Evolutionary conservation across 371 early-diverging fungal genomes (phyloP).

Genomic region (Mortierella sp.): DNA sequence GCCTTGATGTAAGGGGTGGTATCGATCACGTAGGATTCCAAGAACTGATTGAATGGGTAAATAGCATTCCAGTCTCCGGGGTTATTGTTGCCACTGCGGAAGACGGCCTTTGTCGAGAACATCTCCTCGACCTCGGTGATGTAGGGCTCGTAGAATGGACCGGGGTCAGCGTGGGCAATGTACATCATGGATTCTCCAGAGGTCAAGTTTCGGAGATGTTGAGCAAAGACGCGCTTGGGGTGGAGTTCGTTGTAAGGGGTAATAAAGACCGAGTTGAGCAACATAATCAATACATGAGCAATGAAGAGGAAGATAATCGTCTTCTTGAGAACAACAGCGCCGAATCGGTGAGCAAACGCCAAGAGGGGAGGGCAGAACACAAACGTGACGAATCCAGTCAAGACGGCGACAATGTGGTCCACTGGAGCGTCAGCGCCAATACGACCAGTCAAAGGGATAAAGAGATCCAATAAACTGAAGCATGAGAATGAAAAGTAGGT

Average conservation of each 20-base stretch:
- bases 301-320: slow-evolving; percentile 56
- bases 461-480: slow-evolving; percentile 70
- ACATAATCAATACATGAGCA: slow-evolving; percentile 58
- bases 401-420: slow-evolving; percentile 73
- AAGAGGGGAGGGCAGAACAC: slow-evolving; percentile 64
- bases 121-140: slow-evolving; percentile 60
- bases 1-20: slow-evolving; percentile 63
- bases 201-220: slow-evolving; percentile 74
- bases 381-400: slow-evolving; percentile 69
- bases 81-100: slow-evolving; percentile 51
- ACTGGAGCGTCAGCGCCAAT: slow-evolving; percentile 79
- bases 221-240: slow-evolving; percentile 75
- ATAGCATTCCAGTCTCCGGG: slow-evolving; percentile 74
- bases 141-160: slow-evolving; percentile 65
- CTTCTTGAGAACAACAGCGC: slow-evolving; percentile 56
- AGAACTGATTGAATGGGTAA: slow-evolving; percentile 78
- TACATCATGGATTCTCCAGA: slow-evolving; percentile 70
- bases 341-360: slow-evolving; percentile 72
- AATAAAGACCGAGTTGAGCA: slow-evolving; percentile 58
- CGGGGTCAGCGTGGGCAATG: slow-evolving; percentile 75
- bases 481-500: slow-evolving; percentile 63
- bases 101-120: slow-evolving; percentile 57
- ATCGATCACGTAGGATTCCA: slow-evolving; percentile 74
- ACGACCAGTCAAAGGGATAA: slow-evolving; percentile 83
- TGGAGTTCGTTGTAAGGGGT: slow-evolving; percentile 75